These are phyloP conservation scores for Trichoderma asperelloides DNA, from an alignment of 495 filamentous ascomycete species.

Conservation along the genomic window DNA sequence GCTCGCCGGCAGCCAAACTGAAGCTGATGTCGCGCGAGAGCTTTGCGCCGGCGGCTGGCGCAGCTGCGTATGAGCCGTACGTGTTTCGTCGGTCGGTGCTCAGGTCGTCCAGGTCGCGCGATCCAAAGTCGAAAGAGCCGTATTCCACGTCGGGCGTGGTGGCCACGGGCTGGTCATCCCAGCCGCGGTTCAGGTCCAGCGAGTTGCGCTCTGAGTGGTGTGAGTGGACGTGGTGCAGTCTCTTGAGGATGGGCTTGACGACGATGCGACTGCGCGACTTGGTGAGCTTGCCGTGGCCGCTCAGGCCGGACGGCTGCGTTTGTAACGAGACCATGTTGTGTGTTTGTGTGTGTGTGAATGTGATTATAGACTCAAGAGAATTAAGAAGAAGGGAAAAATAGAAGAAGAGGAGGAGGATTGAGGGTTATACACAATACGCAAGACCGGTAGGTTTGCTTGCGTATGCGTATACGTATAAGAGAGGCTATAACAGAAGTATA, in stretches of 20 bases:
- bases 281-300: constrained; percentile 28
- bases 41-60: constrained; percentile 5
- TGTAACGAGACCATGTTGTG: constrained; percentile 30
- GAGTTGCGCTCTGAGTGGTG: constrained; percentile 45
- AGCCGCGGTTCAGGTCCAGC: constrained; percentile 42
- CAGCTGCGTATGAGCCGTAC: not conserved
- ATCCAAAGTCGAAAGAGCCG: constrained; percentile 9
- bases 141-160: constrained; percentile 5
- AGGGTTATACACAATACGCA: not conserved
- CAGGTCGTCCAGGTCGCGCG: constrained; percentile 7
- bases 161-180: constrained; percentile 32
- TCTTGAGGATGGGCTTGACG: constrained; percentile 48
- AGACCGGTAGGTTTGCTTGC: too few relatives aligned
- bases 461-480: not conserved
- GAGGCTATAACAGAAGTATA: not conserved
- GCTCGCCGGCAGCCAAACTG: constrained; percentile 12
- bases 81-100: constrained; percentile 5
- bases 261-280: constrained; percentile 31
- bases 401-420: not conserved
- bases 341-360: not conserved
- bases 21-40: constrained; percentile 22
- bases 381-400: not conserved
- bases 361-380: not conserved
- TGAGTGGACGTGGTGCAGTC: constrained; percentile 26
- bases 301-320: constrained; percentile 18